phyloP scores from a whole-genome alignment of 106 monocot species.

The Apostasia shenzhenica region DNA sequence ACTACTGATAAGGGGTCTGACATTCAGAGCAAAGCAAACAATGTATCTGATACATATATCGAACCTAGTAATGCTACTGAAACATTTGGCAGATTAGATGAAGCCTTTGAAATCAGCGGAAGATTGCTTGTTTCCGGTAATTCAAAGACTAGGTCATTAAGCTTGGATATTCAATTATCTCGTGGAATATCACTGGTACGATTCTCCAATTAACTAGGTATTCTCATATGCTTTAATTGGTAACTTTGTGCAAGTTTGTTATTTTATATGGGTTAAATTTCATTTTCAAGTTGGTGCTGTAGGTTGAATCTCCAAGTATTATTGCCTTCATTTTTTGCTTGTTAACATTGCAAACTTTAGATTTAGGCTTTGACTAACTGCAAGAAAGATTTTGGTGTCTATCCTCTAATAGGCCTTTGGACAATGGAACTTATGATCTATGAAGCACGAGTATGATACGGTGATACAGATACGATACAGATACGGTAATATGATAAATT shows the following conservation, averaged over 20 bases:
- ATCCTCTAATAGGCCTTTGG: too few relatives aligned
- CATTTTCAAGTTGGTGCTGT: too few relatives aligned
- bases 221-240: neutral
- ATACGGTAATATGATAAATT: too few relatives aligned
- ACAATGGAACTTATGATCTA: too few relatives aligned
- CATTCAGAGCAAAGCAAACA: constrained; percentile 23
- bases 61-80: constrained; percentile 21
- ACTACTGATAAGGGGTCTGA: constrained; percentile 16
- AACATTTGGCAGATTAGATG: constrained; percentile 16
- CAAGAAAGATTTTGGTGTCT: too few relatives aligned
- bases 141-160: constrained; percentile 59
- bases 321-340: too few relatives aligned
- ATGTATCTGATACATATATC: constrained; percentile 24
- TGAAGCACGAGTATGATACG: too few relatives aligned
- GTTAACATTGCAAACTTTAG: too few relatives aligned
- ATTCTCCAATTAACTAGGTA: neutral
- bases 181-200: constrained; percentile 78
- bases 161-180: constrained; percentile 85
- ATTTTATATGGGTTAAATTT: neutral
- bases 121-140: constrained; percentile 40
- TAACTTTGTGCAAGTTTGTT: neutral
- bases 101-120: constrained; percentile 15
- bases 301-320: too few relatives aligned
- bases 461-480: too few relatives aligned
- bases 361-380: too few relatives aligned